phyloP scores from a whole-genome alignment of 1,284 basidiomycete genomes.

The Papiliotrema flavescens region DNA sequence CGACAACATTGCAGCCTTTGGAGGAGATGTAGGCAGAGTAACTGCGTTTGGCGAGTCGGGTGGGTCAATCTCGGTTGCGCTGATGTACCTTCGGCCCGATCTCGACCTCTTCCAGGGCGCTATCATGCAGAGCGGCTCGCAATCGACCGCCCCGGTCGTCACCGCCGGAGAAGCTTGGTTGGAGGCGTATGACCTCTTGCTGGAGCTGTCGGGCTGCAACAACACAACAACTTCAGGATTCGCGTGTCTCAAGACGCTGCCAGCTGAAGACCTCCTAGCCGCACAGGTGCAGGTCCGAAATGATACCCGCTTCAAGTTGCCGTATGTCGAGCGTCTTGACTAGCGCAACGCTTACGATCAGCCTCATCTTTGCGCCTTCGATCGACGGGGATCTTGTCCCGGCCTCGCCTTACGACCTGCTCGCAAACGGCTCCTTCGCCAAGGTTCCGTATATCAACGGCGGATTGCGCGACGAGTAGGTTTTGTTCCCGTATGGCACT shows the following conservation, averaged over 20 bases:
- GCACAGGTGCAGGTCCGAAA: conserved; percentile 19
- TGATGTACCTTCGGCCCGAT: conserved; percentile 29
- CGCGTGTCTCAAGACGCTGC: conserved; percentile 35
- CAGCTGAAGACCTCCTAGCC: conserved; percentile 26
- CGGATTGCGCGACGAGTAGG: conserved; percentile 36
- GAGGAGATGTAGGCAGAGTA: conserved; percentile 50
- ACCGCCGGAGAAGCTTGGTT: conserved; percentile 30
- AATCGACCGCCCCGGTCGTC: conserved; percentile 30
- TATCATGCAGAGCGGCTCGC: conserved; percentile 49
- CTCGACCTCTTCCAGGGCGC: conserved; percentile 41
- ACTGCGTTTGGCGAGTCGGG: neutral
- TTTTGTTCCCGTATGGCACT: too few relatives aligned
- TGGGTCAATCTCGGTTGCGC: neutral
- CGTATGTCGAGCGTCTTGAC: neutral
- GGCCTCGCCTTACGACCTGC: conserved; percentile 32
- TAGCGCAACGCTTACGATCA: neutral
- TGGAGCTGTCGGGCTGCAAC: conserved; percentile 23
- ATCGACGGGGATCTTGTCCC: conserved; percentile 46
- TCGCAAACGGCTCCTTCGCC: conserved; percentile 34
- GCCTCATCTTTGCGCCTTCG: conserved; percentile 26
- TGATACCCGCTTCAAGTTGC: neutral
- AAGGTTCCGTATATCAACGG: conserved; percentile 47
- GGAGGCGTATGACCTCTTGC: conserved; percentile 30
- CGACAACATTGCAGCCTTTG: conserved; percentile 51
- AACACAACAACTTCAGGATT: conserved; percentile 13